phyloP scores from a whole-genome alignment of 768 basidiomycete species.

The Pleurotus salmoneostramineus region DNA sequence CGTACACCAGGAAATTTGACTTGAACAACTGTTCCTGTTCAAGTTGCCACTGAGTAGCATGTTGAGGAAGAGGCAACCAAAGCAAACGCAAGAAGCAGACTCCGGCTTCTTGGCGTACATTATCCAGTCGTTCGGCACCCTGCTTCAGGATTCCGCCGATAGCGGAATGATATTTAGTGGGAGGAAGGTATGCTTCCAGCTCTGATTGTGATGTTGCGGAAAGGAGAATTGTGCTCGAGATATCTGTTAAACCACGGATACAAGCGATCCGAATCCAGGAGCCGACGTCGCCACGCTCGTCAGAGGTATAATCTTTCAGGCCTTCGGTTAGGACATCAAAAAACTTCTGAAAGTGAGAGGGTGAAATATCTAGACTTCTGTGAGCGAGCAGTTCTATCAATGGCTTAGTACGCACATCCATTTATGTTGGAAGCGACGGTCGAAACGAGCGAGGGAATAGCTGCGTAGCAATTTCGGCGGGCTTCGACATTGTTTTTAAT shows the following conservation, averaged over 20 bases:
- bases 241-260: constrained; percentile 57
- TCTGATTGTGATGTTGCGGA: constrained; percentile 35
- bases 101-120: constrained; percentile 81
- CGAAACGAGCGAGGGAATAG: constrained; percentile 45
- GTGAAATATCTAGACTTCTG: constrained; percentile 40
- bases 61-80: constrained; percentile 36
- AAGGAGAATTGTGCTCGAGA: constrained; percentile 48
- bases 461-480: constrained; percentile 34
- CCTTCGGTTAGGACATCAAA: constrained; percentile 63
- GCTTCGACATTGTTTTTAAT: constrained; percentile 32
- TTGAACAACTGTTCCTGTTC: constrained; percentile 42
- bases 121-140: constrained; percentile 87
- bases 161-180: constrained; percentile 48
- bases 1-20: constrained; percentile 52
- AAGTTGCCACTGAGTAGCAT: constrained; percentile 47
- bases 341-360: constrained; percentile 40
- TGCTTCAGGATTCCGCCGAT: constrained; percentile 79
- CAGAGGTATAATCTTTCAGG: constrained; percentile 85
- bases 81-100: constrained; percentile 53
- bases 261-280: constrained; percentile 90
- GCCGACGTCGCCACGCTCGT: constrained; percentile 95
- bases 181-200: constrained; percentile 59
- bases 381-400: background rate
- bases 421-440: constrained; percentile 38
- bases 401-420: constrained; percentile 33